These are phyloP conservation scores for Peniophora sp. DNA, from an alignment of 1,284 basidiomycete species.

Conservation along the genomic window DNA sequence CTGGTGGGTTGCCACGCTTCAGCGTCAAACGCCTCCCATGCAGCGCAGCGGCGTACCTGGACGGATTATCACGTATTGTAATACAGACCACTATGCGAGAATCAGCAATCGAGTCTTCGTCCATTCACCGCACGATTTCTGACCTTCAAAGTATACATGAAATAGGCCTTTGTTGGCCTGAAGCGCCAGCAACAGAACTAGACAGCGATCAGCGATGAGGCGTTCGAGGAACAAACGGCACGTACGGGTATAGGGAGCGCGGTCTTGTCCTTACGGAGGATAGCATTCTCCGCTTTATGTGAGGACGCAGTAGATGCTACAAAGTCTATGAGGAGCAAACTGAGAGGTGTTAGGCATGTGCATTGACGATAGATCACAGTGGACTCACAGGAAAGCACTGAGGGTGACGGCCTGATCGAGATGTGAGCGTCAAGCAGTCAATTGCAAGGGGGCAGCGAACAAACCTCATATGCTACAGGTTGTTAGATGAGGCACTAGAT, in stretches of 20 bases:
- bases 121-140: slow-evolving; percentile 9
- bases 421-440: background rate
- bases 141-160: slow-evolving; percentile 83
- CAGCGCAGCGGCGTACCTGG: slow-evolving; percentile 38
- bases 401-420: slow-evolving; percentile 59
- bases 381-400: slow-evolving; percentile 67
- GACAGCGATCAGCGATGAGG: background rate
- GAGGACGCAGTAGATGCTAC: slow-evolving; percentile 62
- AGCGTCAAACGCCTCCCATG: background rate
- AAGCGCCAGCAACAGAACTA: slow-evolving; percentile 73
- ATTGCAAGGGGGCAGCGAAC: slow-evolving; percentile 7
- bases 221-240: slow-evolving; percentile 5
- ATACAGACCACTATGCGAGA: slow-evolving; percentile 55
- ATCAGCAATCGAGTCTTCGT: slow-evolving; percentile 1
- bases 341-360: slow-evolving; percentile 17
- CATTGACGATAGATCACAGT: slow-evolving; percentile 20
- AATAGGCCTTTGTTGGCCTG: slow-evolving; percentile 80
- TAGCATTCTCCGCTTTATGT: slow-evolving; percentile 55
- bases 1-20: slow-evolving; percentile 12
- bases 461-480: slow-evolving; percentile 37
- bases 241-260: slow-evolving; percentile 66
- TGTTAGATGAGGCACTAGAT: slow-evolving; percentile 1
- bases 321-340: slow-evolving; percentile 78
- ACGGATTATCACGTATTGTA: slow-evolving; percentile 79
- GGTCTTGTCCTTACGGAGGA: slow-evolving; percentile 75